Evolutionary conservation across 139 green algal genomes (phyloP).

Genomic region (Coelastrella sp.): DNA sequence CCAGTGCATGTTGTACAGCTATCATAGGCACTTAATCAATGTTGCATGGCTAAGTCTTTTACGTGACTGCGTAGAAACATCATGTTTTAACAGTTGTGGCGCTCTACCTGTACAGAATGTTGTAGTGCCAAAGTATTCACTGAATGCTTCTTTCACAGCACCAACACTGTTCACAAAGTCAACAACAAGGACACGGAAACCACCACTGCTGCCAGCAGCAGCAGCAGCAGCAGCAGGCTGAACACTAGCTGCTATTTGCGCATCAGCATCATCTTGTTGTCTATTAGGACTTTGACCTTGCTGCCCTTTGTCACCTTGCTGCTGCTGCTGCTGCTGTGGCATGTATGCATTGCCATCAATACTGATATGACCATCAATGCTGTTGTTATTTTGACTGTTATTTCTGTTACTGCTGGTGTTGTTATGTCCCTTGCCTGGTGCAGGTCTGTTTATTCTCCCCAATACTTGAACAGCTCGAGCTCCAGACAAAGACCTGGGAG

Average conservation of each 20-base stretch:
- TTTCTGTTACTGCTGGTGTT: background rate
- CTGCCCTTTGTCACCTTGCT: no score
- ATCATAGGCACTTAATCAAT: no score
- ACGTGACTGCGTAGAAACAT: no score
- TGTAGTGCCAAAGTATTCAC: constrained; percentile 52
- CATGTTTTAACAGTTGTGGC: no score
- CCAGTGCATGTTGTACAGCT: background rate
- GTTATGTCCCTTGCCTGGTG: constrained; percentile 20
- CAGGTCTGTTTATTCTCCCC: constrained; percentile 50
- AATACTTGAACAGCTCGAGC: constrained; percentile 55
- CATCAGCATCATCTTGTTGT: no score
- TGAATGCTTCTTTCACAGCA: constrained; percentile 52
- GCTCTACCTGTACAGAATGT: constrained; percentile 54
- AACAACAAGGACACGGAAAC: constrained; percentile 49
- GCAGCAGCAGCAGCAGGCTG: background rate
- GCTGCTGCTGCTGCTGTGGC: constrained; percentile 11
- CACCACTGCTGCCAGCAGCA: background rate
- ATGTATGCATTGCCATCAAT: no score
- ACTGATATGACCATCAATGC: no score
- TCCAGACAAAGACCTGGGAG: constrained; percentile 39
- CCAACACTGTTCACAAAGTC: constrained; percentile 63
- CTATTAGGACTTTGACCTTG: no score
- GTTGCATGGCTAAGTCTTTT: no score
- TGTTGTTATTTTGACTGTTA: background rate
- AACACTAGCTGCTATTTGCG: no score